Conservation (phyloP, 176 grass and related monocot genomes). For the Carex littledalei region DNA sequence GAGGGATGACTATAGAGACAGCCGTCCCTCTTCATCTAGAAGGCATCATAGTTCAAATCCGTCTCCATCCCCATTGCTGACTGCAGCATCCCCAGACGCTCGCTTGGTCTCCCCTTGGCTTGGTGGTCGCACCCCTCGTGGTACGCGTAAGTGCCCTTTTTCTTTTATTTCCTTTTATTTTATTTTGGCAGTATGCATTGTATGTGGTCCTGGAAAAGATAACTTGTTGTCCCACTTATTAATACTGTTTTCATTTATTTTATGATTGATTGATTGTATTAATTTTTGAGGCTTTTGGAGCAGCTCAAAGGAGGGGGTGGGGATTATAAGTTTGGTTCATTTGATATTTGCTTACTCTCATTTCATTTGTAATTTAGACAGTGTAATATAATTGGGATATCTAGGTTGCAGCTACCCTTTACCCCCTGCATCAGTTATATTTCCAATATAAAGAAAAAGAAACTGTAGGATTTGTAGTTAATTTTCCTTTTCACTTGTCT, state of each 20-base stretch:
- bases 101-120: slow-evolving; percentile 92
- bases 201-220: neutral
- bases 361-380: neutral
- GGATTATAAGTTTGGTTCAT: neutral
- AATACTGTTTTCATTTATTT: neutral
- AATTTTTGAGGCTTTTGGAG: neutral
- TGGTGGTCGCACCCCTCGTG: slow-evolving; percentile 57
- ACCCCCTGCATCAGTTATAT: neutral
- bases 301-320: neutral
- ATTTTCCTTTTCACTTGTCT: neutral
- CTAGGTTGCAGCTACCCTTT: neutral
- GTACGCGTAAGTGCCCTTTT: slow-evolving; percentile 34
- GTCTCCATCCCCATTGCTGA: slow-evolving; percentile 72
- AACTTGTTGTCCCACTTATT: neutral
- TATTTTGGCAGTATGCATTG: neutral
- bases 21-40: slow-evolving; percentile 35
- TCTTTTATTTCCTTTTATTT: slow-evolving; percentile 5
- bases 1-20: slow-evolving; percentile 46
- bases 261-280: neutral
- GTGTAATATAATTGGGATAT: neutral
- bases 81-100: slow-evolving; percentile 86
- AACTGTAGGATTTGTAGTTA: neutral
- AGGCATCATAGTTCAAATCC: slow-evolving; percentile 40
- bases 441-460: neutral
- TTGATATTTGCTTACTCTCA: neutral